These are phyloP conservation scores for Amaranthus palmeri DNA, from an alignment of 148 eudicot species.

Conservation along the genomic window DNA sequence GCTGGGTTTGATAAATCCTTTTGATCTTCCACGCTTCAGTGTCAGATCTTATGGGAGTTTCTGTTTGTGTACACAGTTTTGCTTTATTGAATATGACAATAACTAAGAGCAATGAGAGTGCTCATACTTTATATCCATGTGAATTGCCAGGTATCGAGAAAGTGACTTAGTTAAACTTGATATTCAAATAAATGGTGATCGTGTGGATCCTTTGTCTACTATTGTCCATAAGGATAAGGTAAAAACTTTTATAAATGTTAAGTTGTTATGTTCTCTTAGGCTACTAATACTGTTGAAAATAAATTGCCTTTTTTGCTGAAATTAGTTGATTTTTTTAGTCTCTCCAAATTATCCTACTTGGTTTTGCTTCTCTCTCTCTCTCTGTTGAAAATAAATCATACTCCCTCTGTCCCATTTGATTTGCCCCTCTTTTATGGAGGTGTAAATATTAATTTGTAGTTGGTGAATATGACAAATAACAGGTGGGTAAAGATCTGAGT, in stretches of 20 bases:
- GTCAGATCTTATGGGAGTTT: neutral
- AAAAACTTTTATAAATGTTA: slow-evolving; percentile 6
- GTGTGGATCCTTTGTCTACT: slow-evolving; percentile 91
- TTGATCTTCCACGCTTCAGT: neutral
- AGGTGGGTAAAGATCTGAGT: too few relatives aligned
- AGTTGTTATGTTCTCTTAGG: neutral
- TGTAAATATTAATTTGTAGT: too few relatives aligned
- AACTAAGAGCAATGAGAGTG: neutral
- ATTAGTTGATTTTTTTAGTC: too few relatives aligned
- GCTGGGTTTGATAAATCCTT: neutral
- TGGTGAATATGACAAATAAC: too few relatives aligned
- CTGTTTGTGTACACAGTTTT: too few relatives aligned
- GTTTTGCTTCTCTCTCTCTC: too few relatives aligned
- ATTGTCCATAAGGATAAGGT: slow-evolving; percentile 98
- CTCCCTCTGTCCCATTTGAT: too few relatives aligned
- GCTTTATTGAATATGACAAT: neutral
- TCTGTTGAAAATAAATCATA: too few relatives aligned
- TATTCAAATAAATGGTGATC: slow-evolving; percentile 77
- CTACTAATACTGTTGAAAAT: neutral
- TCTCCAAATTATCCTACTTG: too few relatives aligned
- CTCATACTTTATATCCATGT: slow-evolving; percentile 11
- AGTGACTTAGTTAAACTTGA: slow-evolving; percentile 95
- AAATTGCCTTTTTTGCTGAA: too few relatives aligned
- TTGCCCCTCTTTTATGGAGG: too few relatives aligned
- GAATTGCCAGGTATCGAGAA: slow-evolving; percentile 63